Evolutionary conservation across 805 yeast genomes (phyloP).

Genomic region (Candida pini): DNA sequence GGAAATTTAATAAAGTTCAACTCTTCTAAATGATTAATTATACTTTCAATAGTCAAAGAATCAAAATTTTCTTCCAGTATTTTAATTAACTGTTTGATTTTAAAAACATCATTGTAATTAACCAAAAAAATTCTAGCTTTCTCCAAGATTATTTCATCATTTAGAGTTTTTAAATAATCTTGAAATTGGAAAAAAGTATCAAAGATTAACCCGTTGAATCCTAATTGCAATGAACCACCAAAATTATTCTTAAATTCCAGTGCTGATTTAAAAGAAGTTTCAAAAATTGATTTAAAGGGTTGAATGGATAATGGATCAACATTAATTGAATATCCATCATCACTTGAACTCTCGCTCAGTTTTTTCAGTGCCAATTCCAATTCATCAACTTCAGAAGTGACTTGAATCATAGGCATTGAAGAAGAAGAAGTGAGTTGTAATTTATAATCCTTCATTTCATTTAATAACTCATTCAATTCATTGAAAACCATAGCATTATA

Average conservation of each 20-base stretch:
- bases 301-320: slow-evolving; percentile 6
- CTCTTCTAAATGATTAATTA: slow-evolving; percentile 10
- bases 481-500: slow-evolving; percentile 1
- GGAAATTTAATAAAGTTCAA: slow-evolving; percentile 14
- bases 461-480: slow-evolving; percentile 6
- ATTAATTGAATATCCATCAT: background rate
- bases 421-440: background rate
- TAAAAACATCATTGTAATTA: slow-evolving; percentile 8
- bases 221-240: slow-evolving; percentile 1
- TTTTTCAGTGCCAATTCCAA: too few relatives aligned
- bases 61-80: slow-evolving; percentile 6
- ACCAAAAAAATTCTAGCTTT: slow-evolving; percentile 6
- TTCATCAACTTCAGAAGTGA: too few relatives aligned
- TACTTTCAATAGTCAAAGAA: slow-evolving; percentile 12
- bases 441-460: slow-evolving; percentile 4
- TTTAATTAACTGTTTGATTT: slow-evolving; percentile 7
- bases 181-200: slow-evolving; percentile 7
- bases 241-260: slow-evolving; percentile 3
- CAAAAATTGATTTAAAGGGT: slow-evolving; percentile 6
- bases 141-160: slow-evolving; percentile 6
- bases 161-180: slow-evolving; percentile 3
- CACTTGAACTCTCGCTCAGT: too few relatives aligned
- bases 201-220: slow-evolving; percentile 8
- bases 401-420: too few relatives aligned
- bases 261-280: slow-evolving; percentile 1